Evolutionary conservation across 306 rosid species (phyloP), one percentile per base, ranked within the genome.

Genomic region (Albizia julibrissin): DNA sequence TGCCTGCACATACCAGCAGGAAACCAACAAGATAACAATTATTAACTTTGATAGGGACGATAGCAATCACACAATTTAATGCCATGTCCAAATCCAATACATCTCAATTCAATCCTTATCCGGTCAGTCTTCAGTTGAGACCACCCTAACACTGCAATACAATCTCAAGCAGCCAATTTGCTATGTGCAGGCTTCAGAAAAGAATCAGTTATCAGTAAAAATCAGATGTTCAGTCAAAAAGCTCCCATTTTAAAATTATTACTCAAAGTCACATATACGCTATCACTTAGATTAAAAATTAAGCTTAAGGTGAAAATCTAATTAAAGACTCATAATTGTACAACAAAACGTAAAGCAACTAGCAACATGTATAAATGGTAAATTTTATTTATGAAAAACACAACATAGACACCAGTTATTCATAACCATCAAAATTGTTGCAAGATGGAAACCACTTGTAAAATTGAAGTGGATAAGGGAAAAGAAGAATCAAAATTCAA

Each of bases 1-100:
- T 56, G 99, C 97, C 99, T 95, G 91, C 87, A 82, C 74, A 39
- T 65, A 82, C 75, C 69, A 75, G 79, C 72, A 78, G 75, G 40
- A 70, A 52, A 72, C 71, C 65, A 47, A 37, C 52, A 29, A 72
- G 81, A 82, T 59, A 50, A 83, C 44, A 74, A 67, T 15, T 66
- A 49, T 42, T 62, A 19, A 72, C 40, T 46, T 46, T 27, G 40
- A 26, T 46, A 24, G 33, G 34, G 27, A 72, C 33, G 11, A 43
- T 74, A 34, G 43, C 40, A 47, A 72, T 50, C 43, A 73, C 18
- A 18, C 18, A 29, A 73, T 27, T 34, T 29, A 49, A 73, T 47
- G 18, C 44, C 44, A 29, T 21, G 18, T 49, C 64, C 64, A 73
- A 27, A 73, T 29, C 77, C 77, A 73, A 73, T 73, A 8, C 15